Evolutionary conservation across 768 basidiomycete species (phyloP), one percentile per base, ranked within the genome.

Genomic region (Trametes gibbosa): DNA sequence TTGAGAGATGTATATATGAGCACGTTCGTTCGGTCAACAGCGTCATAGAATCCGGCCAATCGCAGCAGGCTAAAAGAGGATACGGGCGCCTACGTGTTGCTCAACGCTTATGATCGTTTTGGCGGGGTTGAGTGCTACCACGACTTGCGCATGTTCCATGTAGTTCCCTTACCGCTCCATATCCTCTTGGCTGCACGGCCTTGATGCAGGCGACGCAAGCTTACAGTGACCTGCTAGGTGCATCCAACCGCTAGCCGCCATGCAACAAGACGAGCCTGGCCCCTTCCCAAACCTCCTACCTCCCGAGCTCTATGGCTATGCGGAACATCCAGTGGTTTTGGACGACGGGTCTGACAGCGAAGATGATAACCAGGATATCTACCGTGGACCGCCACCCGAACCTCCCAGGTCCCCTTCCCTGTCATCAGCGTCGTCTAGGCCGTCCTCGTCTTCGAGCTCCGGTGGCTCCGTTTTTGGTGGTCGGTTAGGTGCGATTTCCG

Each of bases 351-450:
- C 56, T 8, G 56, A 54, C 41, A 47, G 52, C 9, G 63, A 66
- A 46, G 68, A 65, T 32, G 66, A 67, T n/a, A 73, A 77, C 42
- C 68, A 74, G 34, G 85, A 88, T 66, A 86, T 88, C 61, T 87
- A 84, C 68, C 80, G 86, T 62, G 87, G 85, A 23, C 75, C 72
- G 16, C 71, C 70, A 5, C 67, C 74, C 39, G 66, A 61, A 63
- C 70, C 65, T 16, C 65, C 63, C 27, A 65, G 65, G 52, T 69
- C 59, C 59, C 69, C 53, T 49, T 72, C 64, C 46, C 70, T 75
- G 3, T 66, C 73, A 21, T 72, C 74, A 1, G 72, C 74, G 1
- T 70, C 76, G 2, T 65, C 73, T 23, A 72, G 74, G 1, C 72
- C 74, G 1, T 75, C 78, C 12, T 75, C 78, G 5, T 78, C 77